Conservation (phyloP, 139 green algal genomes). For the Chlamydomonas sphaeroides region DNA sequence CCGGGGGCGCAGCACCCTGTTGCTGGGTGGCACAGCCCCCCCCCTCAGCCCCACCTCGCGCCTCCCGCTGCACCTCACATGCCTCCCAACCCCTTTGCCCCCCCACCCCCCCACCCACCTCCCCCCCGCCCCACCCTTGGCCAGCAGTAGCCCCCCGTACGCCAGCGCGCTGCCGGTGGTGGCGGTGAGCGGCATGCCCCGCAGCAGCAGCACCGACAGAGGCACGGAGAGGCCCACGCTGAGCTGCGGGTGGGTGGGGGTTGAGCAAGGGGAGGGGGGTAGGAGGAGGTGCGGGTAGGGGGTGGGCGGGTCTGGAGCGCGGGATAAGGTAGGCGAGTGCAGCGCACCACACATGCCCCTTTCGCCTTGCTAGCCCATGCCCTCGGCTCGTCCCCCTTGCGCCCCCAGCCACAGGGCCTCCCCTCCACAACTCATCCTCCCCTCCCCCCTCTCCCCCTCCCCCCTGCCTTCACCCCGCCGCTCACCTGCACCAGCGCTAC, state of each 20-base stretch:
- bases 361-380: too few species aligned
- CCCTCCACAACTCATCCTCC: neutral
- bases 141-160: slow-evolving; percentile 13
- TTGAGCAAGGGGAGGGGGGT: neutral
- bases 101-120: neutral
- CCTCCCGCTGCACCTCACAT: too few species aligned
- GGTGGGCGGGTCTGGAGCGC: too few species aligned
- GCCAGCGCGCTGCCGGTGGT: neutral
- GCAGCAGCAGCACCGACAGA: slow-evolving; percentile 69
- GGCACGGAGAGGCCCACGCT: slow-evolving; percentile 72
- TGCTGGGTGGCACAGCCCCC: too few species aligned
- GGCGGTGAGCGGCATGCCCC: slow-evolving; percentile 56
- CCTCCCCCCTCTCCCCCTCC: neutral
- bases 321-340: too few species aligned
- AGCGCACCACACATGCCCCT: too few species aligned
- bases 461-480: neutral
- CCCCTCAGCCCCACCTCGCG: too few species aligned
- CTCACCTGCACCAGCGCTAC: slow-evolving; percentile 55
- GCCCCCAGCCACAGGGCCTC: too few species aligned
- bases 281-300: too few species aligned
- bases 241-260: slow-evolving; percentile 51
- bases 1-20: too few species aligned
- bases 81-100: too few species aligned
- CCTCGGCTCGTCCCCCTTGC: too few species aligned
- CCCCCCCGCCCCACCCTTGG: slow-evolving; percentile 5